A percentile compares a stretch with the other conserved stretches of the same genome.
These are phyloP conservation scores for Scleroderma citrinum DNA, from an alignment of 768 basidiomycete species.

Conservation along the genomic window DNA sequence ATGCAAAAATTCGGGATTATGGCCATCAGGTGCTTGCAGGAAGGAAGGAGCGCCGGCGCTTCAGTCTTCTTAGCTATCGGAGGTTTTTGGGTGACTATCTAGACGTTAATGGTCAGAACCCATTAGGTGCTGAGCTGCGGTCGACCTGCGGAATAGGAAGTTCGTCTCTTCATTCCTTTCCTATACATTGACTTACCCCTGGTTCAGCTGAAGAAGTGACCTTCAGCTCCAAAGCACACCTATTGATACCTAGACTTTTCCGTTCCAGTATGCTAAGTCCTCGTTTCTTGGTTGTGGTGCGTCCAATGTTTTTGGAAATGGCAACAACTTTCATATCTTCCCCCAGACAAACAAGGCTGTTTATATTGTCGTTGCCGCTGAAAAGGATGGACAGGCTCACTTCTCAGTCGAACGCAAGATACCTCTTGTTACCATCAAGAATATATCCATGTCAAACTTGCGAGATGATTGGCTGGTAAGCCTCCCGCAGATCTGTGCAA, in stretches of 20 bases:
- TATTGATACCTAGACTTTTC: constrained; percentile 77
- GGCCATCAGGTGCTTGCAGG: constrained; percentile 89
- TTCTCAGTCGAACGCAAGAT: constrained; percentile 81
- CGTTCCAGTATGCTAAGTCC: constrained; percentile 92
- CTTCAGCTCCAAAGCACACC: constrained; percentile 77
- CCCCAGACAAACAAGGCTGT: constrained; percentile 61
- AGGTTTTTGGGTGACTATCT: constrained; percentile 97
- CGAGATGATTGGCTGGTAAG: constrained; percentile 94
- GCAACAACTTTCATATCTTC: background rate
- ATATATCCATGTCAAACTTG: constrained; percentile 80
- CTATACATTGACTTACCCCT: background rate
- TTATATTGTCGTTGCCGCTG: constrained; percentile 60
- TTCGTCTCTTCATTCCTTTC: constrained; percentile 31
- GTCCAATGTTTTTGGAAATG: constrained; percentile 24
- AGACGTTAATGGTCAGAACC: constrained; percentile 74
- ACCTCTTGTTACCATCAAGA: constrained; percentile 80
- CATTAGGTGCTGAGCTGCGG: constrained; percentile 72
- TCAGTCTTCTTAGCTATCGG: constrained; percentile 89
- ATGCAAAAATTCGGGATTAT: constrained; percentile 87
- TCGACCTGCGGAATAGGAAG: constrained; percentile 68
- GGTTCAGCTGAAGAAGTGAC: constrained; percentile 63
- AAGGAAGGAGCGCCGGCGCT: constrained; percentile 89
- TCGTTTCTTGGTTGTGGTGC: constrained; percentile 82
- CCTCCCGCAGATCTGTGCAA: background rate
- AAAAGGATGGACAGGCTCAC: constrained; percentile 54